Percentiles rank a stretch among this genome's conserved stretches.
phyloP scores from a whole-genome alignment of 202 grass and related monocot genomes.

The Digitaria exilis region DNA sequence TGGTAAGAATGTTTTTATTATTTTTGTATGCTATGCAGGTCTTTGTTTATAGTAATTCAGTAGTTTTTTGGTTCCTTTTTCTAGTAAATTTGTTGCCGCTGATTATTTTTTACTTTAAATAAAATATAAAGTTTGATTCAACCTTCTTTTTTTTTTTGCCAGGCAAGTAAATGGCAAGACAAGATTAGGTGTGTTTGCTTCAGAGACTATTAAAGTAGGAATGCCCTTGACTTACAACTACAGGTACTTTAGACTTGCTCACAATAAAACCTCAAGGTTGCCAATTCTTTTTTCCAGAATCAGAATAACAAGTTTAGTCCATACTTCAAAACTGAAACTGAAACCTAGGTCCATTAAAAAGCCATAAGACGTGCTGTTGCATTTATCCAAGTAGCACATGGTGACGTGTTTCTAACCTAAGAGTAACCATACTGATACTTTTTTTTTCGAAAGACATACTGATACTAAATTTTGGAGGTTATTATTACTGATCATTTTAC shows the following conservation, averaged over 20 bases:
- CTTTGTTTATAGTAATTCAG: background rate
- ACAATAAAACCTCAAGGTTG: background rate
- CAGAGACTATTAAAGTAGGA: conserved; percentile 51
- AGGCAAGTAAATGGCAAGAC: conserved; percentile 78
- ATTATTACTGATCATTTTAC: background rate
- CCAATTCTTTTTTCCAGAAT: background rate
- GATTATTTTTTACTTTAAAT: background rate
- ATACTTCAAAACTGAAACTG: background rate
- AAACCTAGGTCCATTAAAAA: too few relatives aligned
- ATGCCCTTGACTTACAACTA: conserved; percentile 78
- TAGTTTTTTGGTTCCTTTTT: background rate
- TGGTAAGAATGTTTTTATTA: conserved; percentile 50
- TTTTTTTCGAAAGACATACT: background rate
- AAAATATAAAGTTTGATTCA: conserved; percentile 5
- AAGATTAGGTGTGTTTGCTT: conserved; percentile 75
- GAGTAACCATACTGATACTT: background rate
- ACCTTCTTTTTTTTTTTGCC: conserved; percentile 15
- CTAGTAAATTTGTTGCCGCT: background rate
- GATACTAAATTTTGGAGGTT: background rate
- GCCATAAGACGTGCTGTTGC: background rate
- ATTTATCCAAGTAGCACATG: background rate
- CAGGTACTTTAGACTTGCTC: conserved; percentile 51
- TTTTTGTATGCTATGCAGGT: background rate
- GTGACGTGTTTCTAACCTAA: background rate
- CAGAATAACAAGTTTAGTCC: background rate